Base-by-base conservation (phyloP, 2,329 filamentous ascomycete species). In the Zymoseptoria passerinii region DNA sequence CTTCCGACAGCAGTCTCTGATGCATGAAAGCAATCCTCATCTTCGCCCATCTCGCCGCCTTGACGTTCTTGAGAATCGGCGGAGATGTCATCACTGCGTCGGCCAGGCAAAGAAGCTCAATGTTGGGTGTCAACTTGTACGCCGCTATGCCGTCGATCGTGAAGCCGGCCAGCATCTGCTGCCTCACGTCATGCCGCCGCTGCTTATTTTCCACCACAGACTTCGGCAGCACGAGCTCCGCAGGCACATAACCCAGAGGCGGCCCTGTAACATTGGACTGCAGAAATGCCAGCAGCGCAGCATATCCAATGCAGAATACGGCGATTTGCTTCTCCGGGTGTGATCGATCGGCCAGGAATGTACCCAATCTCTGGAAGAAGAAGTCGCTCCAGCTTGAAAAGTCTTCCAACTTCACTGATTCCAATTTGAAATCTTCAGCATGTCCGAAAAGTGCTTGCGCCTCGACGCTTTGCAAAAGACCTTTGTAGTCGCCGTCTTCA, bases 221-320 rank as follows among this genome's bases (percentile, higher is more conserved):
- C n/a, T 75, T 66, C 1, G 81, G 79, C 3, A 87, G 67, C 5
- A 86, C 63, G 1, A 76, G 63, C 10, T 79, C 73, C 3, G 79
- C 74, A 2, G 81, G 74, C 23, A 74, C 73, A 68, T 84, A 86
- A 0, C 78, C 75, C n/a, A 95, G 77, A 0, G 90, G 86, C 0
- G 92, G 92, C 0, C 92, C 92, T 3, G 92, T 96, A 56, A 95
- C 88, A 70, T 90, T 96, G 0, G 85, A 84, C 72, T 96, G 92
- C 16, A 96, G 74, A 70, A 96, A 96, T 9, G 86, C 83, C 68
- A 90, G 82, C 9, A 96, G 79, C 1, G 87, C 83, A 1, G 87
- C 85, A 52, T 89, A 76, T 8, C 84, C 89, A 35, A 88, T 76
- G 50, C 83, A 76, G 56, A 84, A 75, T 51, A 76, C 71, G 2